Percentiles rank a stretch among this genome's conserved stretches.
Conservation (phyloP, 345 rosid genomes). For the Adansonia digitata region DNA sequence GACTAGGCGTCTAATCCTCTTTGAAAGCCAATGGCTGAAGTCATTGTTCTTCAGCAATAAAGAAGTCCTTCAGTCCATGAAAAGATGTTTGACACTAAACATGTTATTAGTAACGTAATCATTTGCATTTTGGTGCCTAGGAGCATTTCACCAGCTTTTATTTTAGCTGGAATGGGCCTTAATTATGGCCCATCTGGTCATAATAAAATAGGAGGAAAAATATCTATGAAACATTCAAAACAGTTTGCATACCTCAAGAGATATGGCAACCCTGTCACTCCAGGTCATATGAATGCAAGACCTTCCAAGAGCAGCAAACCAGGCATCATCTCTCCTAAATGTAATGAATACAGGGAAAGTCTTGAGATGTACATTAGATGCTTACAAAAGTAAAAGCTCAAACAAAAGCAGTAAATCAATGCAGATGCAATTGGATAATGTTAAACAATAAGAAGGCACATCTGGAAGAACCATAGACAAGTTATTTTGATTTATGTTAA, state of each 20-base stretch:
- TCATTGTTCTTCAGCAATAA: background rate
- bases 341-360: conserved; percentile 11
- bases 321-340: conserved; percentile 85
- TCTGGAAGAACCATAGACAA: background rate
- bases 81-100: background rate
- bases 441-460: background rate
- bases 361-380: background rate
- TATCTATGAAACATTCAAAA: background rate
- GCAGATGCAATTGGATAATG: background rate
- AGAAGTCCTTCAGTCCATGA: background rate
- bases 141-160: background rate
- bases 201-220: background rate
- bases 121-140: background rate
- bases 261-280: conserved; percentile 86
- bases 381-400: background rate
- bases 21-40: background rate
- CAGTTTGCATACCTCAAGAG: conserved; percentile 62
- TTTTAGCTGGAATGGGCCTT: background rate
- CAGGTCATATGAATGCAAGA: conserved; percentile 93
- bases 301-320: conserved; percentile 88
- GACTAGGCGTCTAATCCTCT: background rate
- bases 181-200: background rate
- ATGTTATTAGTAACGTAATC: background rate
- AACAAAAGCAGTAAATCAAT: background rate
- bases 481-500: background rate